phyloP scores from a whole-genome alignment of 345 rosid species.

The Populus alba region DNA sequence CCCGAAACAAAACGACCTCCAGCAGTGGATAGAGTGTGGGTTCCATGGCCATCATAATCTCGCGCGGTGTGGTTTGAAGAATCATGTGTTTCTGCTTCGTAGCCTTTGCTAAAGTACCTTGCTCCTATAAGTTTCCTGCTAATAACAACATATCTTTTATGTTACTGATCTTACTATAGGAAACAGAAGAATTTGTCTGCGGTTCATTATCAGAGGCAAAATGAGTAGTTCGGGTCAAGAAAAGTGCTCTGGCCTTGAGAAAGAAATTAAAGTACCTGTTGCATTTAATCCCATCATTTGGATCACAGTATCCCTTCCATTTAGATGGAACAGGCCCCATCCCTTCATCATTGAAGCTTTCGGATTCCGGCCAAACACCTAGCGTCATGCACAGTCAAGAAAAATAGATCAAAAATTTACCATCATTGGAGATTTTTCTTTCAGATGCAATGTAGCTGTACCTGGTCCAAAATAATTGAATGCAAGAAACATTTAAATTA shows the following conservation, averaged over 20 bases:
- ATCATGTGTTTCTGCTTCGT: background rate
- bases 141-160: too few relatives aligned
- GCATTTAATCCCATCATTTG: conserved; percentile 14
- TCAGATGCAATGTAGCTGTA: background rate
- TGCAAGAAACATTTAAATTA: too few relatives aligned
- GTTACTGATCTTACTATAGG: background rate
- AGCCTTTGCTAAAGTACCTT: conserved; percentile 23
- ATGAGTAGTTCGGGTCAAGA: background rate
- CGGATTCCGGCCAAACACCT: conserved; percentile 29
- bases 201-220: too few relatives aligned
- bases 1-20: too few relatives aligned
- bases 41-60: background rate
- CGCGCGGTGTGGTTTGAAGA: background rate
- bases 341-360: conserved; percentile 22
- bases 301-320: conserved; percentile 24
- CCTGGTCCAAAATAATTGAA: background rate
- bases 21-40: background rate
- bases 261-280: conserved; percentile 3
- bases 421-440: background rate
- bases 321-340: conserved; percentile 25
- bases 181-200: background rate
- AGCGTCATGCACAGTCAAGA: too few relatives aligned
- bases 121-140: conserved; percentile 29
- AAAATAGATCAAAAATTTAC: background rate
- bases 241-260: background rate